Evolutionary conservation across 2,329 filamentous ascomycete genomes (phyloP).

Genomic region (Fusarium sp.): DNA sequence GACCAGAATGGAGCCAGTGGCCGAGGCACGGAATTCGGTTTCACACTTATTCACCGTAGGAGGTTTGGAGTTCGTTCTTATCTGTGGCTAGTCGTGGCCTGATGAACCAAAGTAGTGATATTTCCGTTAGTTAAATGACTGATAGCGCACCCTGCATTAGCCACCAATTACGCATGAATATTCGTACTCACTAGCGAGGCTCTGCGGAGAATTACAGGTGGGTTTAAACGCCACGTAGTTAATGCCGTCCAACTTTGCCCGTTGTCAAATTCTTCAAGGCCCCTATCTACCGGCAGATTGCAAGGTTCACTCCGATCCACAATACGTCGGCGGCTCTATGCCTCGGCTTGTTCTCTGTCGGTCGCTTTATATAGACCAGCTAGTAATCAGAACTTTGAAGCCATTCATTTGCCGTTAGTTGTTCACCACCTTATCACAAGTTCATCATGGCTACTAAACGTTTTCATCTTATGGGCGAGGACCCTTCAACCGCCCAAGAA

Average conservation of each 20-base stretch:
- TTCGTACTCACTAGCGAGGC: constrained; percentile 7
- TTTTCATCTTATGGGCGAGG: constrained; percentile 60
- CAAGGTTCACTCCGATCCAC: constrained; percentile 23
- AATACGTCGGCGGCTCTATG: constrained; percentile 12
- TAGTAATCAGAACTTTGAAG: constrained; percentile 4
- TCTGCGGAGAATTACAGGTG: constrained; percentile 19
- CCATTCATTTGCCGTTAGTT: neutral
- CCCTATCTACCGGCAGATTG: constrained; percentile 21
- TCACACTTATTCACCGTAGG: neutral
- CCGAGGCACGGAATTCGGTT: constrained; percentile 35
- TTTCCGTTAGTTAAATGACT: neutral
- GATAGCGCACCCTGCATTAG: neutral
- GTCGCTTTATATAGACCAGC: constrained; percentile 34
- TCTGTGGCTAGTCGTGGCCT: neutral
- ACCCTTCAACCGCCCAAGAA: constrained; percentile 51
- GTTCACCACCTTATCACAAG: neutral
- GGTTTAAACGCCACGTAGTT: constrained; percentile 12
- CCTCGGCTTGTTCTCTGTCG: constrained; percentile 12
- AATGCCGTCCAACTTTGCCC: neutral
- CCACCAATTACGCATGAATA: neutral
- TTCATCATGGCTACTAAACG: constrained; percentile 53
- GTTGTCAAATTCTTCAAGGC: constrained; percentile 24
- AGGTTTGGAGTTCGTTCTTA: neutral
- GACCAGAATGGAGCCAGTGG: constrained; percentile 1
- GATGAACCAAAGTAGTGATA: neutral